Conservation (phyloP, 345 rosid species). For the Citrus cavaleriei region DNA sequence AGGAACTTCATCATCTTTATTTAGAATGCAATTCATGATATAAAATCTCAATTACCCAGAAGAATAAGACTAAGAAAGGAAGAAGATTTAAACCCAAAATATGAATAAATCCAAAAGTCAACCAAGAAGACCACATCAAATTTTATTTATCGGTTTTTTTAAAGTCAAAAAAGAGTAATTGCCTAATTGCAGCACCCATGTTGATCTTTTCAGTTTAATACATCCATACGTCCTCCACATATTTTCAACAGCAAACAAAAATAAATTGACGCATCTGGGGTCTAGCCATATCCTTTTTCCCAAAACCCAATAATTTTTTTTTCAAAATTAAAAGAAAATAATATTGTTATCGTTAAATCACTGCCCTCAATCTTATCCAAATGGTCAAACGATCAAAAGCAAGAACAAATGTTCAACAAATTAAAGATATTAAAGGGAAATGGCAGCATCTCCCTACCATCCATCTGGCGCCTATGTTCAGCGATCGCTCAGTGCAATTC, state of each 20-base stretch:
- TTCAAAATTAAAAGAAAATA: not conserved
- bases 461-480: not conserved
- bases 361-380: not conserved
- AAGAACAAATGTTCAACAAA: slow-evolving; percentile 12
- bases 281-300: slow-evolving; percentile 20
- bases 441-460: not conserved
- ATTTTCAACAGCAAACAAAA: slow-evolving; percentile 8
- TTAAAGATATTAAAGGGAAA: not conserved
- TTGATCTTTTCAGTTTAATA: slow-evolving; percentile 25
- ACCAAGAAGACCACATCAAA: not conserved
- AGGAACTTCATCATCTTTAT: not conserved
- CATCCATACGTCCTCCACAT: not conserved
- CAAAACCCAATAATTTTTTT: not conserved
- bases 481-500: slow-evolving; percentile 2
- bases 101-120: not conserved
- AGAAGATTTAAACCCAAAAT: not conserved
- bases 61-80: not conserved
- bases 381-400: slow-evolving; percentile 6
- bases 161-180: slow-evolving; percentile 18
- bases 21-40: not conserved
- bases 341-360: not conserved
- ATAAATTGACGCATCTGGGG: not conserved
- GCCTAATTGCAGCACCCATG: slow-evolving; percentile 24
- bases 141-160: not conserved
- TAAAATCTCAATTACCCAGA: not conserved